Evolutionary conservation across 106 monocot species (phyloP).

Genomic region (Gastrodia elata): DNA sequence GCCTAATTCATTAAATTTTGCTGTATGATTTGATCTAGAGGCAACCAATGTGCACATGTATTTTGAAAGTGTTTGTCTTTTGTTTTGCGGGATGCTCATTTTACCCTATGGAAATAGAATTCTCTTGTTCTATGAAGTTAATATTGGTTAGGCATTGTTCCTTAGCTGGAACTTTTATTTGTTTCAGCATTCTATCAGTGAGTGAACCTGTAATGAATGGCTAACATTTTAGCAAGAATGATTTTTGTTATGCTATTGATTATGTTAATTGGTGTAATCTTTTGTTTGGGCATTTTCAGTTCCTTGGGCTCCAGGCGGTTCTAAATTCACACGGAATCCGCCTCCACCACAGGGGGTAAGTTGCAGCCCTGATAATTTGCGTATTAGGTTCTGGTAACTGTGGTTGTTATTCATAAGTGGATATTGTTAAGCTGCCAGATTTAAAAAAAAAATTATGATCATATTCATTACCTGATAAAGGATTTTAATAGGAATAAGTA

Average conservation of each 20-base stretch:
- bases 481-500: not conserved
- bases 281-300: conserved; percentile 39
- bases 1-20: not conserved
- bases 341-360: conserved; percentile 81
- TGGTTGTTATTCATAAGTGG: not conserved
- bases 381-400: not conserved
- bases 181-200: not conserved
- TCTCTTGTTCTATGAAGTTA: not conserved
- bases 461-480: not conserved
- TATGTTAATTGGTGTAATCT: not conserved
- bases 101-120: not conserved
- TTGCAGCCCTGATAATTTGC: not conserved
- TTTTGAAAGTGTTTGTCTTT: not conserved
- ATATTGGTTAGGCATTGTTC: not conserved
- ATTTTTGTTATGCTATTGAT: not conserved
- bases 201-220: not conserved
- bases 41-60: not conserved
- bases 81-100: not conserved
- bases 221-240: not conserved
- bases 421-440: not conserved
- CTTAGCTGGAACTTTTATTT: not conserved
- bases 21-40: not conserved
- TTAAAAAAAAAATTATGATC: not conserved
- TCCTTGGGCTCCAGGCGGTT: conserved; percentile 98
- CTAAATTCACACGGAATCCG: conserved; percentile 85